Base-by-base conservation (phyloP, 495 filamentous ascomycete genomes). In the Penicillium soppii region DNA sequence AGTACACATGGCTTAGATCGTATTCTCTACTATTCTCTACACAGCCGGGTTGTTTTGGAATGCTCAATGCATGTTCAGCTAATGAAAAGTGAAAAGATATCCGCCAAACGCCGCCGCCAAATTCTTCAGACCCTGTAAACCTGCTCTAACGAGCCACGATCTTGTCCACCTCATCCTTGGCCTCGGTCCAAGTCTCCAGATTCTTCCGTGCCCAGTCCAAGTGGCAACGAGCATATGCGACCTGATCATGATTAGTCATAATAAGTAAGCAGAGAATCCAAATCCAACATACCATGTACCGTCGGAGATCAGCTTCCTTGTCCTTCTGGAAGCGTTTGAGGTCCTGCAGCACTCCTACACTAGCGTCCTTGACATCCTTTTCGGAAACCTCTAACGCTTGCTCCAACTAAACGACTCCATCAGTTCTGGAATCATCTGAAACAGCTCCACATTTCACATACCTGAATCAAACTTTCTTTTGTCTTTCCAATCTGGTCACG, bases 201-300 rank as follows among this genome's bases (percentile, higher is more conserved):
- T 92, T 97, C 74, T 94, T 94, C 67, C 86, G 91, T n/a, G 94
- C 95, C 94, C 94, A 98, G 67, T 97, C 91, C 50, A 98, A 86
- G 65, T 98, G 94, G 66, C 87, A 92, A 62, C 84, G 87, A 9
- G 94, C 94, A 63, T 96, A 98, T 38, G 91, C 88, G 56, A 96
- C 80, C 92, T 97, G 50, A 46, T 33, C 33, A 25, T 47, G 53
- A 52, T 47, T 46, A 57, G 39, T 27, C 6, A 39, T 23, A 22
- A 38, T 36, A 17, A 12, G 20, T 5, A 39, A 41, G 19, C 27
- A 46, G 45, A 42, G 45, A 41, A 47, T 21, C 19, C 41, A 27
- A 26, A 13, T 20, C 27, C 16, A 52, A 73, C 87, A 67, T 80
- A 96, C 92, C 92, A 98, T 97, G 66, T 97, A 96, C 36, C 88